Base-by-base conservation (phyloP, 2,329 filamentous ascomycete species). In the Penicillium brasilianum region DNA sequence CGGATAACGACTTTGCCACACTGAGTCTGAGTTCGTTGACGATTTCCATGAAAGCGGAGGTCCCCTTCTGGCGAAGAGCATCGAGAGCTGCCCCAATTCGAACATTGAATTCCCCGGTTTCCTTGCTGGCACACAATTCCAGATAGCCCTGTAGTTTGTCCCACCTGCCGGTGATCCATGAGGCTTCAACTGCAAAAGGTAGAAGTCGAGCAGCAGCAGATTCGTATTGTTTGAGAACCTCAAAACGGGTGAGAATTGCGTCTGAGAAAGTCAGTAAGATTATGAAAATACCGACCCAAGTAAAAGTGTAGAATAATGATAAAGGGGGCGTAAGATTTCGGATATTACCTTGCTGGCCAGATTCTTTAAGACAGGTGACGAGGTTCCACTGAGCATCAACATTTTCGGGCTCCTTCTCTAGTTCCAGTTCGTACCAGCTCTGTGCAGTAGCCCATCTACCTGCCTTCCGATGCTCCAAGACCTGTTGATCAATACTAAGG, bases 361-460 rank as follows among this genome's bases (percentile, higher is more conserved):
- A 96, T 74, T 97, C 93, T 72, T 93, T 93, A 10, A 99, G 82
- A 70, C 95, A 98, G 32, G 88, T 90, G 57, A 99, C 81, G 37
- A 99, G 83, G 69, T 96, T 91, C 59, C 91, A 83, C 73, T 97
- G 93, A 13, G 91, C 84, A 59, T 96, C 90, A 18, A 85, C 74
- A 72, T 96, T 89, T 56, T 89, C 83, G 0, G 94, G 93, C 49
- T 90, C 85, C 69, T 95, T 88, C 2, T 90, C 89, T 36, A 98
- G 83, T 65, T 93, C 89, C 66, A 97, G 88, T 74, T 99, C 93
- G 76, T 97, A 98, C 95, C 96, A 99, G 65, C 92, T 96, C 78
- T 98, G 95, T 25, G 93, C 95, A 55, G 94, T 92, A 16, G 91
- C 89, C 93, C 95, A 99, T 64, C 93, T 85, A 4, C 95, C 95